Percentiles rank a stretch among this genome's conserved stretches.
phyloP scores from a whole-genome alignment of 1,284 basidiomycete species.

The Polyporus tsugae region DNA sequence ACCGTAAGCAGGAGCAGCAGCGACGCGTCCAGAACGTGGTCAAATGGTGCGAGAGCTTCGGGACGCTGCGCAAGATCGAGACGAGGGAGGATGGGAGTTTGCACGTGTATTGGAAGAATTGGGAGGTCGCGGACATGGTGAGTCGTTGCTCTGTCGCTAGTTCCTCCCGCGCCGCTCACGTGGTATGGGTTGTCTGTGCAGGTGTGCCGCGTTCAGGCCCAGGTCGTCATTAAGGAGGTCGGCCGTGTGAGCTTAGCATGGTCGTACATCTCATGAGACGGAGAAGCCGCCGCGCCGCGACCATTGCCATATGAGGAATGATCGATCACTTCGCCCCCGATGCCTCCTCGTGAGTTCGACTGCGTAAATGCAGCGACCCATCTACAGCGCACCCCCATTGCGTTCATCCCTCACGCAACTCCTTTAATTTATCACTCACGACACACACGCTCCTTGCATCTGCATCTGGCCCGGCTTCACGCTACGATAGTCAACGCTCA shows the following conservation, averaged over 20 bases:
- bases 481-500: slow-evolving; percentile 13
- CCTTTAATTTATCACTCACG: slow-evolving; percentile 18
- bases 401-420: slow-evolving; percentile 20
- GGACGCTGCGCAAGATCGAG: slow-evolving; percentile 39
- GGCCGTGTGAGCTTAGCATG: slow-evolving; percentile 42
- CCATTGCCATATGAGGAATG: slow-evolving; percentile 6
- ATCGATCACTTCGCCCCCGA: slow-evolving; percentile 2
- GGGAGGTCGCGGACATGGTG: slow-evolving; percentile 43
- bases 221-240: slow-evolving; percentile 42
- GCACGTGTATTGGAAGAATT: slow-evolving; percentile 43
- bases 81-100: slow-evolving; percentile 39
- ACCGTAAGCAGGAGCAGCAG: slow-evolving; percentile 31
- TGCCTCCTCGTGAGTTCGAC: not conserved
- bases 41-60: slow-evolving; percentile 43
- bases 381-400: slow-evolving; percentile 9
- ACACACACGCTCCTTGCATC: slow-evolving; percentile 30
- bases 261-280: slow-evolving; percentile 38
- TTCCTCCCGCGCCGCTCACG: slow-evolving; percentile 14
- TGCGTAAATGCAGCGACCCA: slow-evolving; percentile 2
- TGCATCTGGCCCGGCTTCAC: slow-evolving; percentile 6
- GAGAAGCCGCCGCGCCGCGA: not conserved
- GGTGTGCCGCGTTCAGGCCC: slow-evolving; percentile 42
- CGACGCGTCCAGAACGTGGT: slow-evolving; percentile 36
- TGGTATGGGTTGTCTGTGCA: slow-evolving; percentile 7
- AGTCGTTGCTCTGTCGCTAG: slow-evolving; percentile 15